phyloP scores from a whole-genome alignment of 169 alveolate species.

The Eimeria falciformis region DNA sequence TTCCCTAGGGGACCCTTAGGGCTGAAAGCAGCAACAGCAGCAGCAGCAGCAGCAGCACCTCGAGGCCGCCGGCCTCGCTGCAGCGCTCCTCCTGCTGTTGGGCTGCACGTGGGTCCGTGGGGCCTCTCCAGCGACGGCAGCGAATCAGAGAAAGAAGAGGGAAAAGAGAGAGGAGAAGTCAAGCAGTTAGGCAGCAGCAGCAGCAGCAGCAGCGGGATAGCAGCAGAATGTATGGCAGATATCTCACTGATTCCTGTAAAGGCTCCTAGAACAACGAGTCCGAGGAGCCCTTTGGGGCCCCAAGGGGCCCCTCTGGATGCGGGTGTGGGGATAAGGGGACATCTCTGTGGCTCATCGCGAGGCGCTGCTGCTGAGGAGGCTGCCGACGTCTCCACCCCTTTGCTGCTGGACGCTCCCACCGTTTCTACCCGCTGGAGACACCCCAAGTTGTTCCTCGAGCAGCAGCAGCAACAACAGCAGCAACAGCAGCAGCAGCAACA shows the following conservation, averaged over 20 bases:
- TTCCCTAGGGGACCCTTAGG: neutral
- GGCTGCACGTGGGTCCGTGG: slow-evolving; percentile 12
- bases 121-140: slow-evolving; percentile 30
- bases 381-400: slow-evolving; percentile 51
- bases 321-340: neutral
- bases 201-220: slow-evolving; percentile 51
- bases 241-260: neutral
- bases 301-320: slow-evolving; percentile 28
- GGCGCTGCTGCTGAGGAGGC: slow-evolving; percentile 56
- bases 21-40: slow-evolving; percentile 48
- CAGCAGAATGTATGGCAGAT: neutral
- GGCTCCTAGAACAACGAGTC: slow-evolving; percentile 20
- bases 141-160: slow-evolving; percentile 24
- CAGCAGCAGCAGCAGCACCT: slow-evolving; percentile 11
- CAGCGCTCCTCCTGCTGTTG: slow-evolving; percentile 56
- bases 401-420: slow-evolving; percentile 51
- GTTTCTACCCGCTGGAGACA: slow-evolving; percentile 20
- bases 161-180: neutral
- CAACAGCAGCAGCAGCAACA: slow-evolving; percentile 1
- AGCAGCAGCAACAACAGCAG: slow-evolving; percentile 1
- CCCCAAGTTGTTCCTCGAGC: neutral
- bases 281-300: slow-evolving; percentile 37
- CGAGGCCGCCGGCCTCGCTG: slow-evolving; percentile 68
- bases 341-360: neutral
- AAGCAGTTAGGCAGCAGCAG: neutral